These are phyloP conservation scores for Straminergon stramineum DNA, from an alignment of 225 moss, liverwort and hornwort genomes.

Conservation along the genomic window DNA sequence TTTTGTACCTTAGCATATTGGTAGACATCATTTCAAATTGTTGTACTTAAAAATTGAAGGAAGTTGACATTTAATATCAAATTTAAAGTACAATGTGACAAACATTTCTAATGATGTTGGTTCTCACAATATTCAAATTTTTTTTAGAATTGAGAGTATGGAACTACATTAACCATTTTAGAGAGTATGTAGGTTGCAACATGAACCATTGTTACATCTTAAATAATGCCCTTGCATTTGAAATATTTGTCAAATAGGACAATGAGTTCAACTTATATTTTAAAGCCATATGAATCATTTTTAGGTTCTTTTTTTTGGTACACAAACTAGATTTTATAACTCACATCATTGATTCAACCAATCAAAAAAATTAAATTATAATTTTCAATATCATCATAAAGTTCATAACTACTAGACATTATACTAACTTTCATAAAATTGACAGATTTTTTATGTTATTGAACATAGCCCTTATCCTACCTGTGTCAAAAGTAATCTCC, in stretches of 20 bases:
- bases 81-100: not conserved
- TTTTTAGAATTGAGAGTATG: not conserved
- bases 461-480: not conserved
- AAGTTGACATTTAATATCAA: not conserved
- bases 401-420: not conserved
- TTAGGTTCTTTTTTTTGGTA: too few relatives aligned
- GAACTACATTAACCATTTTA: too few relatives aligned
- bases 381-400: not conserved
- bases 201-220: not conserved
- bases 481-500: not conserved
- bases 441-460: not conserved
- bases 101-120: not conserved
- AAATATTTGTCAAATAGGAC: not conserved
- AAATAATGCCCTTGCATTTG: not conserved
- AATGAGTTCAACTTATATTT: not conserved
- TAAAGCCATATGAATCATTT: too few relatives aligned
- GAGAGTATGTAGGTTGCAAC: too few relatives aligned
- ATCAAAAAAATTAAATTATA: not conserved
- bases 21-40: not conserved
- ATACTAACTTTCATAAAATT: too few relatives aligned
- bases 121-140: not conserved
- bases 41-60: not conserved
- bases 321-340: not conserved
- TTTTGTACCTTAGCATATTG: not conserved
- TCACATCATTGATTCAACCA: not conserved